Conservation (phyloP, 1,284 basidiomycete genomes). For the Austroboletus niveus region DNA sequence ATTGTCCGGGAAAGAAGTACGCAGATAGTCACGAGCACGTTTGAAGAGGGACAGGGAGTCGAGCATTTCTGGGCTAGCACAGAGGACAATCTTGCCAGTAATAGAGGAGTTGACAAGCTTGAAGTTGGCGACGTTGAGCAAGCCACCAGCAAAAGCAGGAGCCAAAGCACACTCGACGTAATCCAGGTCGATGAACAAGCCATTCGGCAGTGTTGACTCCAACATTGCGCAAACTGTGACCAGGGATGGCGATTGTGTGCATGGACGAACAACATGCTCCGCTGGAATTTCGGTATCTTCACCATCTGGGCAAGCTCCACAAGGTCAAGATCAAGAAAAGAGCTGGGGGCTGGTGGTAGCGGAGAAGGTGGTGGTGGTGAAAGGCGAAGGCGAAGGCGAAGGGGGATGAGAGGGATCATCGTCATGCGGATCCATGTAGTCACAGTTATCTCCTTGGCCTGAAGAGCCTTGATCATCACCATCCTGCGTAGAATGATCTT, state of each 20-base stretch:
- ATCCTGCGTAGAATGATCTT: no score
- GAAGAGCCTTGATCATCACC: no score
- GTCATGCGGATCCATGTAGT: no score
- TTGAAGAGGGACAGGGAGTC: slow-evolving; percentile 22
- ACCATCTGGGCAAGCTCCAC: no score
- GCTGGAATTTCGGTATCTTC: no score
- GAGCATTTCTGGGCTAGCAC: slow-evolving; percentile 19
- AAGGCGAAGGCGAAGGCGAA: no score
- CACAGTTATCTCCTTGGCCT: no score
- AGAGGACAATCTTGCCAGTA: slow-evolving; percentile 22
- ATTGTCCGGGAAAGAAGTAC: slow-evolving; percentile 15
- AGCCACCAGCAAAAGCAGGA: slow-evolving; percentile 17
- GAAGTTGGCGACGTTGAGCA: slow-evolving; percentile 14
- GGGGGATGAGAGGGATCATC: no score
- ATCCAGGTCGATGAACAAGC: slow-evolving; percentile 28
- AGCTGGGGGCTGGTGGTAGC: no score
- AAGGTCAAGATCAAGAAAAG: no score
- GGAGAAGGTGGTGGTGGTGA: no score
- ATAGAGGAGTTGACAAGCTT: slow-evolving; percentile 30
- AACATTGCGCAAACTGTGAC: slow-evolving; percentile 30
- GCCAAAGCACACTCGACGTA: slow-evolving; percentile 29
- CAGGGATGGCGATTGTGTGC: slow-evolving; percentile 26
- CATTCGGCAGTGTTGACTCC: slow-evolving; percentile 32
- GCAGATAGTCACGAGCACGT: slow-evolving; percentile 20
- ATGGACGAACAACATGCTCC: no score